These are phyloP conservation scores for Pigoraptor vietnamica DNA, from an alignment of 78 protist species.

Conservation along the genomic window DNA sequence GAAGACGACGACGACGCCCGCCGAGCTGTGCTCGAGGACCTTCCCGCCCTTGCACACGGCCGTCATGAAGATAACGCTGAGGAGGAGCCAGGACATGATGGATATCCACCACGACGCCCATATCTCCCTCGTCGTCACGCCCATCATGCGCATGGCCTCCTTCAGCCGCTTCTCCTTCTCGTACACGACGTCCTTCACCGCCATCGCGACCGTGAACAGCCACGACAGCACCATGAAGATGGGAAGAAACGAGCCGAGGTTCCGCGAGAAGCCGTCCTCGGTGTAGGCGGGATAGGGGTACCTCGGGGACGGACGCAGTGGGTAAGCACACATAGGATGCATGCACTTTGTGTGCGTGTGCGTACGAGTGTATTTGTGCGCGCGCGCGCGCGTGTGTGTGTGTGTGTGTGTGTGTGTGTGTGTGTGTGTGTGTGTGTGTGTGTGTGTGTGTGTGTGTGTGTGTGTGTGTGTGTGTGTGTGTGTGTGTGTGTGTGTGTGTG, in stretches of 20 bases:
- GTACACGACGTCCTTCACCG: neutral
- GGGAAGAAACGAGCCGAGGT: neutral
- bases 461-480: neutral
- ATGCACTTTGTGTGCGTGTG: no score
- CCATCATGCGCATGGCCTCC: slow-evolving; percentile 3
- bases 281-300: neutral
- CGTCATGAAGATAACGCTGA: neutral
- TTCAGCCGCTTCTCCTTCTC: neutral
- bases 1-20: neutral
- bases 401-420: no score
- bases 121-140: neutral
- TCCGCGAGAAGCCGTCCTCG: neutral
- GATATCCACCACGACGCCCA: neutral
- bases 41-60: neutral
- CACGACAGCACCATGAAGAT: neutral
- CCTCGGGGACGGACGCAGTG: no score
- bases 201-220: neutral
- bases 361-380: no score
- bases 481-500: no score
- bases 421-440: neutral
- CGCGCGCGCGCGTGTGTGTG: no score
- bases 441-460: neutral
- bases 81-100: neutral
- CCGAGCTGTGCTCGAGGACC: neutral
- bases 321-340: slow-evolving; percentile 14